phyloP scores from a whole-genome alignment of 228 moss, liverwort and hornwort genomes.

The Sphagnum magellanicum region DNA sequence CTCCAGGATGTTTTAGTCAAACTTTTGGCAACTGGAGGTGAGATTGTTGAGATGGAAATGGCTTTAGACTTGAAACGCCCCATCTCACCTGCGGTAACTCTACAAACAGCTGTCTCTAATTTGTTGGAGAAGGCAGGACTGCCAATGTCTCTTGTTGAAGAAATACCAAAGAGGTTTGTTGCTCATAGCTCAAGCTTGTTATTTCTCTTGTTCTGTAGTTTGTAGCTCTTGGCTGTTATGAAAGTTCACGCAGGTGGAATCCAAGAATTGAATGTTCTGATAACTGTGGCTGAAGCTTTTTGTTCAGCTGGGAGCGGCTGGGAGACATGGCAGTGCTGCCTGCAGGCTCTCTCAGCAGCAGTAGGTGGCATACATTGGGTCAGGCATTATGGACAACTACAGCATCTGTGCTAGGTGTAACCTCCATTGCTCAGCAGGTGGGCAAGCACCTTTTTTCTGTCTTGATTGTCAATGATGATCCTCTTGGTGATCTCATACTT shows the following conservation, averaged over 20 bases:
- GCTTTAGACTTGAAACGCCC: slow-evolving; percentile 22
- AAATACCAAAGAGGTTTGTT: slow-evolving; percentile 67
- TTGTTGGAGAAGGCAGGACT: slow-evolving; percentile 39
- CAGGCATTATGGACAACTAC: slow-evolving; percentile 55
- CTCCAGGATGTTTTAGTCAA: slow-evolving; percentile 22
- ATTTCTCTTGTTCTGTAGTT: not conserved
- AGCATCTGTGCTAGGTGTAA: slow-evolving; percentile 50
- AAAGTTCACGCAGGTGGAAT: too few relatives aligned
- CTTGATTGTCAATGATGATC: not conserved
- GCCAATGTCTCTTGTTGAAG: slow-evolving; percentile 45
- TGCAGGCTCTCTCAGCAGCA: slow-evolving; percentile 55
- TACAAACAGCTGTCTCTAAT: slow-evolving; percentile 36
- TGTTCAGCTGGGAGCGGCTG: slow-evolving; percentile 85
- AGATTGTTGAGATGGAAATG: slow-evolving; percentile 49
- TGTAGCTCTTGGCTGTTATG: not conserved
- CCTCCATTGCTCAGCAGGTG: slow-evolving; percentile 73
- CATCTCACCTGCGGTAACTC: slow-evolving; percentile 35
- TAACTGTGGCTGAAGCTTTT: not conserved
- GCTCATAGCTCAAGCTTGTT: not conserved
- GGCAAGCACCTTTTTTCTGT: slow-evolving; percentile 3
- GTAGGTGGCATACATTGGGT: slow-evolving; percentile 62
- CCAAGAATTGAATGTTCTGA: too few relatives aligned
- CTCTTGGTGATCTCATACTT: too few relatives aligned
- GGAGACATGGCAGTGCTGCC: slow-evolving; percentile 86
- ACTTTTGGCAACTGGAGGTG: slow-evolving; percentile 39